Base-by-base conservation (phyloP, 345 rosid species). In the Isatis tinctoria region DNA sequence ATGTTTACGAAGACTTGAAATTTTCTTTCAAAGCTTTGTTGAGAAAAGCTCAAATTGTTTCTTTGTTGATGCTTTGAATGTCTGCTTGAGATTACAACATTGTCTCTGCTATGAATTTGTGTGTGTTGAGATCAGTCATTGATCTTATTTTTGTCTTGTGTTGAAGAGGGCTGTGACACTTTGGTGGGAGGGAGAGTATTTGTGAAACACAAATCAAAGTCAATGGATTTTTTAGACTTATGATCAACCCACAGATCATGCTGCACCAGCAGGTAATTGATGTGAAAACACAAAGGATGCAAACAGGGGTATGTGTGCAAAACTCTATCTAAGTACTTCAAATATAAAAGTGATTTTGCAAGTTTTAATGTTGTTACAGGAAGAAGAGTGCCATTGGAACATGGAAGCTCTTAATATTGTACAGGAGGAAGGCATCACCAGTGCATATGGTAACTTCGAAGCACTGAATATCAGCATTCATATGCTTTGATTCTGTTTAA, bases 321-420 rank as follows among this genome's bases (percentile, higher is more conserved):
- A 47, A 18, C n/a, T 54, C 10, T 39, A 40, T 14, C 4, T 43
- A 63, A 3, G 49, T 35, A 40, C 74, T 41, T 13, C 11, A 32
- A 4, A 59, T 10, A 18, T 51, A 8, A 37, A 75, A 43, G 24
- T 53, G 35, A 62, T 62, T 41, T 47, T 8, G 65, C 9, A 60
- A 27, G 43, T 47, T 33, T 70, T 48, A 24, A 48, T 64, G 6
- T 45, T 57, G n/a, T 43, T 47, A 26, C 54, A 70, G 80, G 86
- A 78, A 64, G 79, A 69, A n/a, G 83, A 70, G 44, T 52, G 65
- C 67, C 78, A 69, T 51, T 77, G 75, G 58, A 75, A 65, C 58
- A 45, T 81, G 72, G 89, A 83, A 66, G 35, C 77, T 74, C 61
- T 70, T 67, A 84, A 86, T 51, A 74, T 79, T 62, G 47, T 74